Evolutionary conservation across 2,329 filamentous ascomycete species (phyloP), one percentile per base, ranked within the genome.

Genomic region (Alternaria hordeiaustralica): DNA sequence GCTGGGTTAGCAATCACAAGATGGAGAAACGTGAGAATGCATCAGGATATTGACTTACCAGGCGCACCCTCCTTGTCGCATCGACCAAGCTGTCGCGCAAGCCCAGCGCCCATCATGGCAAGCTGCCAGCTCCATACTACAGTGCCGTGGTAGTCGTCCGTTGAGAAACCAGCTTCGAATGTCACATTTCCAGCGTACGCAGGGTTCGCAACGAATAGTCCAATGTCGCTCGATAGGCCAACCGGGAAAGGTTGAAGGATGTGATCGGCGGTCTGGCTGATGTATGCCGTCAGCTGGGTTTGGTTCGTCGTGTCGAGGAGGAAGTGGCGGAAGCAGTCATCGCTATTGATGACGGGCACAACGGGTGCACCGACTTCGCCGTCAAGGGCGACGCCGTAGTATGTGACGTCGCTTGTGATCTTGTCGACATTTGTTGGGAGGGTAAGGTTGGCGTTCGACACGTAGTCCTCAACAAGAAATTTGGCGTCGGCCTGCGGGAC

Each of bases 71-170:
- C 57, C 3, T 50, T 54, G 10, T 75, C 69, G 72, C 87, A 91
- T 2, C 88, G 82, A 1, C 72, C 82, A 6, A 90, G 81, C 68
- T 90, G 88, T 3, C 82, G 76, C 60, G 88, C 84, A 0, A 91
- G 75, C 0, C 89, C 88, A 10, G 83, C 84, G 0, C 86, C 88
- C 85, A 90, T 89, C 84, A 90, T 89, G 0, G 87, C 84, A 5
- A 90, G 78, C 58, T 87, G 88, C 87, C 88, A 91, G 47, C 83
- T 84, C 88, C 88, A 90, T 2, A 91, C 81, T 0, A 91, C 88
- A 0, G 88, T 89, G 0, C 88, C 88, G 60, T 90, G 88, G 67
- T 89, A 91, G 0, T 85, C 86, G 4, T 81, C 80, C n/a, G 84
- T 86, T 1, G 86, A 86, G 65, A 85, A 90, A 55, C 86, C 85